These are phyloP conservation scores for Urochloa ruziziensis DNA, from an alignment of 176 grass and related monocot species.

Conservation along the genomic window DNA sequence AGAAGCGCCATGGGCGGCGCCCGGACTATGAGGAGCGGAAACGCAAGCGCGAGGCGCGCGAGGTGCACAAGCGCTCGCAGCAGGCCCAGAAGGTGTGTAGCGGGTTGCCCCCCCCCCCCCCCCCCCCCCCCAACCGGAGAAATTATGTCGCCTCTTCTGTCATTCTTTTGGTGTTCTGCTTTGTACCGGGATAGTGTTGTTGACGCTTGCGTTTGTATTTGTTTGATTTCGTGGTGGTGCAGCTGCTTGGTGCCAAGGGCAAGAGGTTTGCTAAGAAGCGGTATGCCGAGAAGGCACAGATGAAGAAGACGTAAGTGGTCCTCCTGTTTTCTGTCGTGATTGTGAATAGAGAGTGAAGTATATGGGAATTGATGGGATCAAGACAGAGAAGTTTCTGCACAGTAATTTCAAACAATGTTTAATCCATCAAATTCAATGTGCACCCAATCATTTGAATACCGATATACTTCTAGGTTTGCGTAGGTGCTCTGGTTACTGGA, in stretches of 20 bases:
- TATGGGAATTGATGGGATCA: neutral
- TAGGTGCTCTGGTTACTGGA: neutral
- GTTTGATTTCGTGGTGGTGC: neutral
- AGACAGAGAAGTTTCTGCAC: no score
- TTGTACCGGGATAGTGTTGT: neutral
- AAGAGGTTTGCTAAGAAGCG: conserved; percentile 90
- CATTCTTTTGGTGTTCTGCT: neutral
- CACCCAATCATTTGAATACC: neutral
- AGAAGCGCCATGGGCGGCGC: conserved; percentile 86
- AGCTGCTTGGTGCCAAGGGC: conserved; percentile 79
- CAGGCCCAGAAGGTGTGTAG: conserved; percentile 53
- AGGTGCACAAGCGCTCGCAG: conserved; percentile 59
- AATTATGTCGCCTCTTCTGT: neutral
- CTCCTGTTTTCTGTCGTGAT: neutral
- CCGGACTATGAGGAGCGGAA: conserved; percentile 69
- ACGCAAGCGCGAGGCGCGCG: conserved; percentile 81
- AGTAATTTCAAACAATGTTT: no score
- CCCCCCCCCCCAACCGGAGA: neutral
- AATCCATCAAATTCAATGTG: neutral
- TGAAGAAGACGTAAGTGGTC: conserved; percentile 91
- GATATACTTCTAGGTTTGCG: neutral
- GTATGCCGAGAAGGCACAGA: conserved; percentile 81
- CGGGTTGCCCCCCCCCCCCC: neutral
- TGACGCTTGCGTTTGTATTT: neutral
- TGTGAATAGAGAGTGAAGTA: neutral